phyloP scores from a whole-genome alignment of 2,329 filamentous ascomycete genomes.

The Fusarium sp. region DNA sequence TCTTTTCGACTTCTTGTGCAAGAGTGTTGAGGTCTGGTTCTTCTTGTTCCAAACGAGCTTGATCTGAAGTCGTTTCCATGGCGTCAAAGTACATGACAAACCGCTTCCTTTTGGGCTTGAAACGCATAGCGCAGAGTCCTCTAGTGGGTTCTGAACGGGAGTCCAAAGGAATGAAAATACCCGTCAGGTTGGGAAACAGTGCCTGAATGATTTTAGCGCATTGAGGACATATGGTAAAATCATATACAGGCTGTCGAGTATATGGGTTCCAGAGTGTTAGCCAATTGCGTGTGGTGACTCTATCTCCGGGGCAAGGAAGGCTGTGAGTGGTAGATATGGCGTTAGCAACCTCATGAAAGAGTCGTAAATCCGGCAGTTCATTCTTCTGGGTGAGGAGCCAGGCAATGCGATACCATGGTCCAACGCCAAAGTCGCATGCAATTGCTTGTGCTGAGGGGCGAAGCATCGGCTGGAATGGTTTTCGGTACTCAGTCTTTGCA shows the following conservation, averaged over 20 bases:
- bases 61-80: conserved; percentile 68
- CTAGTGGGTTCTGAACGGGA: conserved; percentile 59
- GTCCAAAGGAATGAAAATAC: conserved; percentile 71
- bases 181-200: conserved; percentile 78
- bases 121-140: conserved; percentile 77
- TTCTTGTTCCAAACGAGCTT: conserved; percentile 58
- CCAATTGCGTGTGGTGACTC: conserved; percentile 74
- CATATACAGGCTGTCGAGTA: conserved; percentile 71
- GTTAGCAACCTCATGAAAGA: conserved; percentile 77
- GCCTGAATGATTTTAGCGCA: conserved; percentile 80
- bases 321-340: conserved; percentile 63
- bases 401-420: conserved; percentile 85
- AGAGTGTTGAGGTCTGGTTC: conserved; percentile 71
- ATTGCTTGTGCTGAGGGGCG: conserved; percentile 69
- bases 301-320: conserved; percentile 69
- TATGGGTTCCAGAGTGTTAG: conserved; percentile 78
- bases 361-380: conserved; percentile 71
- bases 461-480: conserved; percentile 70
- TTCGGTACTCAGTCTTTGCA: conserved; percentile 73
- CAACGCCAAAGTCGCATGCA: conserved; percentile 82
- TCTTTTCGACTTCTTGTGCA: conserved; percentile 71
- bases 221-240: conserved; percentile 80
- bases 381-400: conserved; percentile 85
- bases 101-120: conserved; percentile 62
- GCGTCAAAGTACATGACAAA: conserved; percentile 72